Conservation (phyloP, 352 stramenopile genomes). For the Phytophthora agathidicida region DNA sequence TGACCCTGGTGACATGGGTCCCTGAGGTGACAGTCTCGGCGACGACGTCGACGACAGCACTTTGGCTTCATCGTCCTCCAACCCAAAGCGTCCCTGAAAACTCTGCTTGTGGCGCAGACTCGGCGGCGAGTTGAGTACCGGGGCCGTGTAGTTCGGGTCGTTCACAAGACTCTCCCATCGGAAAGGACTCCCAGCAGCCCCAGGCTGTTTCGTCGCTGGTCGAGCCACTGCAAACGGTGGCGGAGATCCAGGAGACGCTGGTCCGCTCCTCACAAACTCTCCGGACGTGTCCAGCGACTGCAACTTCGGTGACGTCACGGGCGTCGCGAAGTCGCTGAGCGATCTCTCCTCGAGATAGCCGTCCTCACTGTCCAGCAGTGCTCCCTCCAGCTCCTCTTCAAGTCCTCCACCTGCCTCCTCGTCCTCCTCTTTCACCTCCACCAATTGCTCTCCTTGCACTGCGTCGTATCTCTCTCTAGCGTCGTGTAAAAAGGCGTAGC, state of each 20-base stretch:
- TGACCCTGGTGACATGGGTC: constrained; percentile 44
- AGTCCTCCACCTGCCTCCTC: constrained; percentile 8
- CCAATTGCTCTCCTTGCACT: constrained; percentile 14
- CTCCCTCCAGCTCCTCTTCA: constrained; percentile 27
- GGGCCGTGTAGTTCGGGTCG: constrained; percentile 63
- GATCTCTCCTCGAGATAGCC: constrained; percentile 54
- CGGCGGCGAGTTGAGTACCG: constrained; percentile 59
- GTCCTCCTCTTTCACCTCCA: constrained; percentile 21
- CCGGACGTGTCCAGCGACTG: constrained; percentile 59
- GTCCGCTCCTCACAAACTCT: constrained; percentile 45
- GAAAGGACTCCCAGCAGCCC: constrained; percentile 50
- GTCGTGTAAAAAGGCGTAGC: constrained; percentile 74
- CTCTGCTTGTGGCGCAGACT: constrained; percentile 37
- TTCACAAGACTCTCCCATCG: constrained; percentile 72
- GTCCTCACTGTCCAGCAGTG: constrained; percentile 34
- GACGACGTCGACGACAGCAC: constrained; percentile 23
- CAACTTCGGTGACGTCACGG: constrained; percentile 62
- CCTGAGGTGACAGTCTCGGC: constrained; percentile 33
- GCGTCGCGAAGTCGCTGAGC: constrained; percentile 68
- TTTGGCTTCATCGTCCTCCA: constrained; percentile 52
- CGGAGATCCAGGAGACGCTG: constrained; percentile 59
- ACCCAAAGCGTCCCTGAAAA: constrained; percentile 38
- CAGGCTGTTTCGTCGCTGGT: constrained; percentile 13
- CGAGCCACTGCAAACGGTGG: constrained; percentile 69
- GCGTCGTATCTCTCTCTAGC: constrained; percentile 42